Conservation (phyloP, 177 flowering plant species). For the Vitis hybrid region DNA sequence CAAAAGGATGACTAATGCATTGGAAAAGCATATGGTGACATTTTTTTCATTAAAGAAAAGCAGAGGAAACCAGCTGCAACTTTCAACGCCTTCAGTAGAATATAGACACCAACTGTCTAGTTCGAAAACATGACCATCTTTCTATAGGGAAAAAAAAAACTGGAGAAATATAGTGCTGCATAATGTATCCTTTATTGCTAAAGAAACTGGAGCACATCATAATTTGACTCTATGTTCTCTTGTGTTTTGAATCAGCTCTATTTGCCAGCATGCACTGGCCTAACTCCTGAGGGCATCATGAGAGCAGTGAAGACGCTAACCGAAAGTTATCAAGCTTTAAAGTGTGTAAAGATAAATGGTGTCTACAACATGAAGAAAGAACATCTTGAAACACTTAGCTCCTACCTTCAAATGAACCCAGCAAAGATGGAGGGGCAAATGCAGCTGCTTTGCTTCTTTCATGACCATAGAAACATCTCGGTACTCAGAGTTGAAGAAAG, state of each 20-base stretch:
- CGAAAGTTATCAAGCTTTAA: constrained; percentile 21
- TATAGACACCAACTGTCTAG: no score
- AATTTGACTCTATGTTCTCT: not conserved
- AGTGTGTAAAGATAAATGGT: constrained; percentile 43
- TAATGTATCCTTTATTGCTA: not conserved
- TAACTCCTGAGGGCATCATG: constrained; percentile 63
- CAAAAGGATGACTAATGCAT: no score
- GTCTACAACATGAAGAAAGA: constrained; percentile 40
- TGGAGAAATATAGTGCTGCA: no score
- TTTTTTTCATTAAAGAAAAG: no score
- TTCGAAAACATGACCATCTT: no score
- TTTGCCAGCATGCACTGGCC: constrained; percentile 60
- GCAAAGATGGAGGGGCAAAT: constrained; percentile 7
- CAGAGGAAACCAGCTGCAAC: no score
- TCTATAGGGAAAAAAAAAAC: no score
- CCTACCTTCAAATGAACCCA: constrained; percentile 24
- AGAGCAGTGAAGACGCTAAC: constrained; percentile 42
- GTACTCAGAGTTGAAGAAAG: not conserved
- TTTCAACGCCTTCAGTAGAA: no score
- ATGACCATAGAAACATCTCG: constrained; percentile 14
- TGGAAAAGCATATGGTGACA: no score
- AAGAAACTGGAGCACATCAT: not conserved
- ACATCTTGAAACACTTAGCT: constrained; percentile 43
- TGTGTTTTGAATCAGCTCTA: constrained; percentile 43
- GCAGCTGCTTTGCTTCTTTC: constrained; percentile 18